Conservation (phyloP, 1,139 yeast species). For the Lipomyces yarrowii region DNA sequence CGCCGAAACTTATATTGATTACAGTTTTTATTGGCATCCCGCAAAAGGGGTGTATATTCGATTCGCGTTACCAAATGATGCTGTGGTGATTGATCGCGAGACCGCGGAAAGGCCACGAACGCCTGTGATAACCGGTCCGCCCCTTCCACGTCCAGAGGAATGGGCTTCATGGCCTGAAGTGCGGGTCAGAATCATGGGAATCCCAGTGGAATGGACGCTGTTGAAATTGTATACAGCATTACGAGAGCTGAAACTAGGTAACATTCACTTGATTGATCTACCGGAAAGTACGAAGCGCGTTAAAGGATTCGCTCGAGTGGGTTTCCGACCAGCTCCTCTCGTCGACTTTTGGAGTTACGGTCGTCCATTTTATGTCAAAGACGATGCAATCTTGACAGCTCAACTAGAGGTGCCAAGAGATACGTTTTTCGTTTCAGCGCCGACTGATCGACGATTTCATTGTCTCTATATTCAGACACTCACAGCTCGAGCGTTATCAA, state of each 20-base stretch:
- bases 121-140: neutral
- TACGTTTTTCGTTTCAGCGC: neutral
- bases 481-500: neutral
- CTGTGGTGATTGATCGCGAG: neutral
- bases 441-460: neutral
- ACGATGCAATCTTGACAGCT: neutral
- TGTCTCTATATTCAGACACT: constrained; percentile 3
- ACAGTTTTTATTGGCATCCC: constrained; percentile 1
- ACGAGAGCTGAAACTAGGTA: neutral
- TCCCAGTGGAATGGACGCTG: neutral
- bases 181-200: constrained; percentile 1
- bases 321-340: neutral
- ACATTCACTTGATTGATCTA: neutral
- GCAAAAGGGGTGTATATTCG: neutral
- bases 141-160: neutral
- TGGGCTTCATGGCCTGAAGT: neutral
- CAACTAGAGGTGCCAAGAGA: constrained; percentile 1
- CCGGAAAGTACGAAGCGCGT: neutral
- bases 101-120: neutral
- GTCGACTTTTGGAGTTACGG: neutral
- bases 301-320: neutral
- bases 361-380: neutral
- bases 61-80: neutral
- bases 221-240: neutral
- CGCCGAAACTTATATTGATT: neutral